phyloP scores from a whole-genome alignment of 2,329 filamentous ascomycete species.

The Capronia epimyces region DNA sequence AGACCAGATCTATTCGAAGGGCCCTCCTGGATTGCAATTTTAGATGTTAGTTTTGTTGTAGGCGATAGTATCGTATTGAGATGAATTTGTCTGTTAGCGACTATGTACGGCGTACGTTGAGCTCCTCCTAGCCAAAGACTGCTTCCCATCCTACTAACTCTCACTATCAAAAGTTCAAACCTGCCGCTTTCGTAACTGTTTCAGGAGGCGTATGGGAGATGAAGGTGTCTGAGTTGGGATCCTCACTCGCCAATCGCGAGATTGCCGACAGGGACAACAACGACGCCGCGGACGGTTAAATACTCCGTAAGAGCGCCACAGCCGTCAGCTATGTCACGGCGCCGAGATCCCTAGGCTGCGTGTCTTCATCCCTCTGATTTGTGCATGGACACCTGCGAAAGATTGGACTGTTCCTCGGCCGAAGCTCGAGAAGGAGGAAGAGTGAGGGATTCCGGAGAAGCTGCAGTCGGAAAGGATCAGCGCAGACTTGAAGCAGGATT shows the following conservation, averaged over 20 bases:
- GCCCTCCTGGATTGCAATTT: too few species aligned
- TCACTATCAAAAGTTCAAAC: too few species aligned
- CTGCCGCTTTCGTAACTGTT: neutral
- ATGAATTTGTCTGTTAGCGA: too few species aligned
- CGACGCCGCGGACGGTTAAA: constrained; percentile 14
- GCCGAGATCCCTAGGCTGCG: neutral
- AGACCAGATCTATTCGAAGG: too few species aligned
- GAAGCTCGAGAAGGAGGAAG: neutral
- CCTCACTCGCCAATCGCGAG: constrained; percentile 17
- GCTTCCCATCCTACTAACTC: neutral
- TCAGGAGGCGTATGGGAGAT: neutral
- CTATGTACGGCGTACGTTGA: neutral
- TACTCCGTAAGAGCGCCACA: constrained; percentile 18
- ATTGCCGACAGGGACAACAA: constrained; percentile 16
- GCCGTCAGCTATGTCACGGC: constrained; percentile 6
- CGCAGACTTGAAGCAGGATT: constrained; percentile 17
- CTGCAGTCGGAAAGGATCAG: constrained; percentile 14
- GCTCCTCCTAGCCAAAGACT: neutral
- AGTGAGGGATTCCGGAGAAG: neutral
- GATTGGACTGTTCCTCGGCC: neutral
- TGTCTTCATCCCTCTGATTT: neutral
- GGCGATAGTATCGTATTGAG: neutral
- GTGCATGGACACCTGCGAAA: neutral
- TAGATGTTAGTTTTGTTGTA: too few species aligned
- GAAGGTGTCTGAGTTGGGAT: neutral